Conservation (phyloP, 2,329 filamentous ascomycete species). For the Colletotrichum aenigma region DNA sequence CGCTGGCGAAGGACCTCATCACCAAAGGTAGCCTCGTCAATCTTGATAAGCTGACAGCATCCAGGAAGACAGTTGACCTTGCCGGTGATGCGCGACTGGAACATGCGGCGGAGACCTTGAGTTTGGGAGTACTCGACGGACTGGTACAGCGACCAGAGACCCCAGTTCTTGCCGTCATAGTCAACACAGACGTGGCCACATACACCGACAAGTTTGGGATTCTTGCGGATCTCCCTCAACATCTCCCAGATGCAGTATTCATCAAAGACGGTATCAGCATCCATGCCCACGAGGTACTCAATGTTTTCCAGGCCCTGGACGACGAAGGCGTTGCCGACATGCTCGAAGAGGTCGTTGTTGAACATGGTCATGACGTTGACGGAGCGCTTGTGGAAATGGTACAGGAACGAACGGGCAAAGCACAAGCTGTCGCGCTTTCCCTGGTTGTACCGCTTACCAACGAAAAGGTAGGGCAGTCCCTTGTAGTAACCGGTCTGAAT, state of each 20-base stretch:
- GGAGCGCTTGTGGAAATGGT: constrained; percentile 50
- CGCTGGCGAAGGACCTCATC: constrained; percentile 48
- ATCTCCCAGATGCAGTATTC: constrained; percentile 48
- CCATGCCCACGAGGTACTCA: constrained; percentile 51
- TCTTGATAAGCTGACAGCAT: constrained; percentile 53
- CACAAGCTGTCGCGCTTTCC: constrained; percentile 55
- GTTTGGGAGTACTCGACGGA: constrained; percentile 53
- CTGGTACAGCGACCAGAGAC: constrained; percentile 50
- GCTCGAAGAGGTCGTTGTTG: constrained; percentile 45
- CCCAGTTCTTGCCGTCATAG: constrained; percentile 44
- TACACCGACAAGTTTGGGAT: constrained; percentile 48
- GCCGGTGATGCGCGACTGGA: constrained; percentile 52
- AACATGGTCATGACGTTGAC: constrained; percentile 49
- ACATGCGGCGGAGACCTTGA: constrained; percentile 50
- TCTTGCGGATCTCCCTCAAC: constrained; percentile 44
- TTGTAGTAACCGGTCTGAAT: constrained; percentile 48
- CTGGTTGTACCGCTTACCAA: constrained; percentile 54
- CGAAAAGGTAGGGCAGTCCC: constrained; percentile 49
- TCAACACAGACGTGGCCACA: constrained; percentile 54
- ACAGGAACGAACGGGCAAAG: constrained; percentile 51
- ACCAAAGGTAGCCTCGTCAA: constrained; percentile 53
- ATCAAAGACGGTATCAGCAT: constrained; percentile 52
- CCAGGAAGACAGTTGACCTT: constrained; percentile 54
- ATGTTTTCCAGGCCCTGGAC: constrained; percentile 41
- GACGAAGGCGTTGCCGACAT: constrained; percentile 42